phyloP scores from a whole-genome alignment of 1,139 yeast genomes.

The Suhomyces choctaworum region DNA sequence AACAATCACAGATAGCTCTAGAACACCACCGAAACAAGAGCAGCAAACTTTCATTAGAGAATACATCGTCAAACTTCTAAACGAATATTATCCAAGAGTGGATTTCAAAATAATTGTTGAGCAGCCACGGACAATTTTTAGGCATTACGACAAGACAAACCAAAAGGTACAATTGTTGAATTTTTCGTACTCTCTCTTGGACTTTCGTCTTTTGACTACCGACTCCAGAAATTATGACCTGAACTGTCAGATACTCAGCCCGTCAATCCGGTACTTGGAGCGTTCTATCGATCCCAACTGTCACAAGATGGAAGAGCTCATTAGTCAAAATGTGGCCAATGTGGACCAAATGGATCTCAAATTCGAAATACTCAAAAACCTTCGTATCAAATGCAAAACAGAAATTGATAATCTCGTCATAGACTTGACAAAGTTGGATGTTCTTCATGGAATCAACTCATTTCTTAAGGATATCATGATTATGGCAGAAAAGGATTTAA shows the following conservation, averaged over 20 bases:
- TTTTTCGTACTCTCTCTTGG: slow-evolving; percentile 40
- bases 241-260: slow-evolving; percentile 37
- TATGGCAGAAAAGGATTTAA: slow-evolving; percentile 29
- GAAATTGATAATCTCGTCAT: slow-evolving; percentile 25
- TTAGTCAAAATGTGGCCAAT: slow-evolving; percentile 19
- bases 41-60: slow-evolving; percentile 18
- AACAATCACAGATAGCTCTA: slow-evolving; percentile 2
- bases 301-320: slow-evolving; percentile 3
- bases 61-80: slow-evolving; percentile 23
- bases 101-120: slow-evolving; percentile 44
- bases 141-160: slow-evolving; percentile 25
- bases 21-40: neutral
- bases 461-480: slow-evolving; percentile 30
- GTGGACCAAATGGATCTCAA: slow-evolving; percentile 25
- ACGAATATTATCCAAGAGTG: slow-evolving; percentile 46
- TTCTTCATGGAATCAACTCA: slow-evolving; percentile 34
- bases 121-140: slow-evolving; percentile 43
- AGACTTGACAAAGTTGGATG: slow-evolving; percentile 34
- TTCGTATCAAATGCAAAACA: slow-evolving; percentile 27
- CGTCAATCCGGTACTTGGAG: slow-evolving; percentile 34
- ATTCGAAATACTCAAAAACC: slow-evolving; percentile 32
- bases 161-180: slow-evolving; percentile 32
- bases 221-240: slow-evolving; percentile 37
- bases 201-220: slow-evolving; percentile 40
- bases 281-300: slow-evolving; percentile 15